Evolutionary conservation across 768 basidiomycete genomes (phyloP).

Genomic region (Mrakia hoshinonis): DNA sequence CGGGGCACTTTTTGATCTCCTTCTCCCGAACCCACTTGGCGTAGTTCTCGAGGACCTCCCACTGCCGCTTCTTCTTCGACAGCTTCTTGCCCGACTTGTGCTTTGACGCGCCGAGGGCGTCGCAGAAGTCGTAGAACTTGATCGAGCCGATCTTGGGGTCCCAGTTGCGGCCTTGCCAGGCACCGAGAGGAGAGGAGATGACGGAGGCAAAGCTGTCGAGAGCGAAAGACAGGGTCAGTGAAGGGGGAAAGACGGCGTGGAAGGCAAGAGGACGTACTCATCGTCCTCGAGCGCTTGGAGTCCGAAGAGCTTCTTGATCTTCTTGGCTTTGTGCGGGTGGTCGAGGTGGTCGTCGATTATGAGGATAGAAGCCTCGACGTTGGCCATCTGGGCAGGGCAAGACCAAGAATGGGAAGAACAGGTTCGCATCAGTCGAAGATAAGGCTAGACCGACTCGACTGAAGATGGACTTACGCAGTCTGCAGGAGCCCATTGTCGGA

Average conservation of each 20-base stretch:
- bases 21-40: slow-evolving; percentile 59
- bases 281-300: slow-evolving; percentile 59
- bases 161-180: slow-evolving; percentile 84
- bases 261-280: slow-evolving; percentile 37
- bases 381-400: slow-evolving; percentile 36
- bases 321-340: slow-evolving; percentile 41
- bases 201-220: slow-evolving; percentile 52
- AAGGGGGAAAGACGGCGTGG: not conserved
- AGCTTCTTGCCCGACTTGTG: slow-evolving; percentile 20
- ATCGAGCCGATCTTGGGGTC: slow-evolving; percentile 47
- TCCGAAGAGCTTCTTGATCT: slow-evolving; percentile 69
- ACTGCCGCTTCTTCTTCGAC: slow-evolving; percentile 19
- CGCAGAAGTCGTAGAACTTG: slow-evolving; percentile 37
- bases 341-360: slow-evolving; percentile 35
- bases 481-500: slow-evolving; percentile 58
- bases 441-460: not conserved
- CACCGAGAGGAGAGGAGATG: slow-evolving; percentile 57
- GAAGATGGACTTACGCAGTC: slow-evolving; percentile 33
- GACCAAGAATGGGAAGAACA: slow-evolving; percentile 2
- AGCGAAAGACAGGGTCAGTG: slow-evolving; percentile 41
- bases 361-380: slow-evolving; percentile 32
- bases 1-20: slow-evolving; percentile 54
- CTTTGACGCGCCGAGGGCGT: slow-evolving; percentile 31
- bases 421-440: not conserved
- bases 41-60: slow-evolving; percentile 48